Base-by-base conservation (phyloP, 768 basidiomycete genomes). In the Serendipita vermifera region DNA sequence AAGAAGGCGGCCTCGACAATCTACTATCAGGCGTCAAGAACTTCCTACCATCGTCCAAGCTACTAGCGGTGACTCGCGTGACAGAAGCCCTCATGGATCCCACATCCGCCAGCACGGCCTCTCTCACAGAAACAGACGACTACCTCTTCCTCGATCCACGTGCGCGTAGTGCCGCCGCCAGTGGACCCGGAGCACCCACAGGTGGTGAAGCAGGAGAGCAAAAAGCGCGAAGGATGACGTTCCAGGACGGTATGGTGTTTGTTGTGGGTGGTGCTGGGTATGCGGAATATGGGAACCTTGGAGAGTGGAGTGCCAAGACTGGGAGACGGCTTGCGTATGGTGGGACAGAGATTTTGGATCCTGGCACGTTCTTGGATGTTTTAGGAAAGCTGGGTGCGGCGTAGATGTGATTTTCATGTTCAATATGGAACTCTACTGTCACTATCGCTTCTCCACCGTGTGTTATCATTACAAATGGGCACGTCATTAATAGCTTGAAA, bases 71-170 rank as follows among this genome's bases (percentile, higher is more conserved):
- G 41, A 97, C 96, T 0, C 83, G 96, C 9, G 75, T 99, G 31
- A 83, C 87, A 1, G 96, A 98, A 65, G 94, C 96, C 20, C 75
- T 99, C 27, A 98, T 98, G 93, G 96, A 99, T 66, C 93, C 96
- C 0, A 83, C 92, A 0, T 77, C 86, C 1, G 96, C 91, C 2
- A 87, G 89, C 26, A 93, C 92, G 58, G 87, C 93, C 66, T 97
- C 96, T 3, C 69, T 99, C 32, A 85, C 89, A 64, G 92, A 96
- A 68, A 97, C 94, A 1, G 94, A 99, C 65, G 94, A 99, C 29
- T 99, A 84, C 69, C 67, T 99, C 39, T 85, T 87, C 72, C 81
- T 99, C 55, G 94, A 99, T 67, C 94, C 94, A 6, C 83, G 86
- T 20, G 83, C 85, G 13, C 79, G 85, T 48, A 62, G 64, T 64